A percentile compares a stretch with the other conserved stretches of the same genome.
Conservation (phyloP, 1,139 yeast genomes). For the Lodderomyces metapsilosis region DNA sequence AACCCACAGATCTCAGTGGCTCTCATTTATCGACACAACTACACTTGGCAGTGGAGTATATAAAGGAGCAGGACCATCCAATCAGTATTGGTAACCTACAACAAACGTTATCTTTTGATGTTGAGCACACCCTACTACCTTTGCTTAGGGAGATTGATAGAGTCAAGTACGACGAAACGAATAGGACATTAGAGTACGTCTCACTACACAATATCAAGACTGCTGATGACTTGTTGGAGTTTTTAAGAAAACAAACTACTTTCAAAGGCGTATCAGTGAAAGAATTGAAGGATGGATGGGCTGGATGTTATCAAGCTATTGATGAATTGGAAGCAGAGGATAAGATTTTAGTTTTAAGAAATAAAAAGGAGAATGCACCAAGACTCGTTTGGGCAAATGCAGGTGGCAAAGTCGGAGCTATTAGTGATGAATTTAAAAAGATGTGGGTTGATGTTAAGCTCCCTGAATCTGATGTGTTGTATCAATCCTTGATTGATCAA, state of each 20-base stretch:
- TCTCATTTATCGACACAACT: conserved; percentile 79
- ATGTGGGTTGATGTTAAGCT: conserved; percentile 80
- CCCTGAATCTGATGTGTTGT: conserved; percentile 76
- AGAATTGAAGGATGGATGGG: conserved; percentile 95
- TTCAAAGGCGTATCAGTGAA: conserved; percentile 87
- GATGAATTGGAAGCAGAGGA: conserved; percentile 73
- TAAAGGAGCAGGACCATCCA: conserved; percentile 67
- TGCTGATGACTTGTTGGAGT: conserved; percentile 71
- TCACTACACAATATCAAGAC: conserved; percentile 86
- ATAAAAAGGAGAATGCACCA: conserved; percentile 91
- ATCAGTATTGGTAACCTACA: conserved; percentile 62
- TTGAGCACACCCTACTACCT: conserved; percentile 56
- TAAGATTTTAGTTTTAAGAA: conserved; percentile 77
- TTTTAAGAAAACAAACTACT: conserved; percentile 77
- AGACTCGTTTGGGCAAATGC: conserved; percentile 87
- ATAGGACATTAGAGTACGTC: conserved; percentile 75
- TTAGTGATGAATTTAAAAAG: conserved; percentile 79
- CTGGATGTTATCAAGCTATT: conserved; percentile 79
- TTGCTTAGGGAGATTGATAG: conserved; percentile 74
- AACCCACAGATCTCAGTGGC: conserved; percentile 30
- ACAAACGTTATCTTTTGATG: conserved; percentile 52
- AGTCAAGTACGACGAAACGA: conserved; percentile 59
- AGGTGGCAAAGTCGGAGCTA: conserved; percentile 69
- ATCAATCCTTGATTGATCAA: conserved; percentile 71
- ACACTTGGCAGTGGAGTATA: conserved; percentile 84